These are phyloP conservation scores for Agaricus subrufescens DNA, from an alignment of 768 basidiomycete genomes.

Conservation along the genomic window DNA sequence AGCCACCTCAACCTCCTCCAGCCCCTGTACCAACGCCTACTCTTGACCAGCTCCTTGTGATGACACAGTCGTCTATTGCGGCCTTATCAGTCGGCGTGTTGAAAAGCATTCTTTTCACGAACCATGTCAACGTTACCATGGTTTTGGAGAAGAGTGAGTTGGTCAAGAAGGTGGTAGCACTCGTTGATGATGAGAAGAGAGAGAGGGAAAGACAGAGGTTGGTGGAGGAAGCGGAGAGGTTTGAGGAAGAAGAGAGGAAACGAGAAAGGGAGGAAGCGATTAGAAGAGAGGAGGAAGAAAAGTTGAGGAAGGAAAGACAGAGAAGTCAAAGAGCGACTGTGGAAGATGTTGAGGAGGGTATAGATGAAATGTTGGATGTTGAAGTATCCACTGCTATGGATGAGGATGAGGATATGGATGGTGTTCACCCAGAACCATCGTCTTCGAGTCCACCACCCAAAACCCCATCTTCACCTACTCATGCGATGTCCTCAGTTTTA, in stretches of 20 bases:
- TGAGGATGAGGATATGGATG: slow-evolving; percentile 3
- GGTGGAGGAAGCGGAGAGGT: slow-evolving; percentile 42
- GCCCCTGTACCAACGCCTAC: slow-evolving; percentile 48
- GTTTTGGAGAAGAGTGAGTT: slow-evolving; percentile 86
- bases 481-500: slow-evolving; percentile 35
- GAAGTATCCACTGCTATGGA: slow-evolving; percentile 1
- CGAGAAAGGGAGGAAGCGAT: slow-evolving; percentile 32
- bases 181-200: slow-evolving; percentile 61
- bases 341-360: slow-evolving; percentile 14
- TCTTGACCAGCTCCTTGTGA: slow-evolving; percentile 63
- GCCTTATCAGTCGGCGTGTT: slow-evolving; percentile 65
- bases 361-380: slow-evolving; percentile 14
- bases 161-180: slow-evolving; percentile 60
- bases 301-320: slow-evolving; percentile 16
- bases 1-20: slow-evolving; percentile 12
- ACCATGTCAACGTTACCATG: slow-evolving; percentile 74
- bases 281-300: slow-evolving; percentile 20
- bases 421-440: background rate
- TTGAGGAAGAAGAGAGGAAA: slow-evolving; percentile 34
- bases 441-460: slow-evolving; percentile 14
- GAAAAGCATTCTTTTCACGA: slow-evolving; percentile 75
- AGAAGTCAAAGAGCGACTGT: slow-evolving; percentile 15
- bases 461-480: slow-evolving; percentile 23
- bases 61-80: slow-evolving; percentile 52
- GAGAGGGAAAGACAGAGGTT: slow-evolving; percentile 46